Evolutionary conservation across 495 filamentous ascomycete species (phyloP).

Genomic region (Tetracladium setigerum): DNA sequence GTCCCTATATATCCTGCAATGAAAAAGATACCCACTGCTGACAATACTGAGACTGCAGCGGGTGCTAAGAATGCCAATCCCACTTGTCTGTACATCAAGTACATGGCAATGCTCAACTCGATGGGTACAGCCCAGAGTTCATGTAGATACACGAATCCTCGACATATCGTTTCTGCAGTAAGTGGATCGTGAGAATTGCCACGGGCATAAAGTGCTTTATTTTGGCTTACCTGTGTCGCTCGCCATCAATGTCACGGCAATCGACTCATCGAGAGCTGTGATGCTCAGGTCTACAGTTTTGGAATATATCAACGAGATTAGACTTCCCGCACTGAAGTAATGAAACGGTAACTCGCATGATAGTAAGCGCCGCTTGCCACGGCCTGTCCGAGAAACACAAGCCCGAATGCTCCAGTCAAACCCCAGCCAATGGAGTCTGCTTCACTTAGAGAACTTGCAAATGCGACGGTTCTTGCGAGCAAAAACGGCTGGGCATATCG

Average conservation of each 20-base stretch:
- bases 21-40: slow-evolving; percentile 37
- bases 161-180: slow-evolving; percentile 25
- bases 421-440: slow-evolving; percentile 40
- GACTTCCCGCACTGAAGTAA: slow-evolving; percentile 40
- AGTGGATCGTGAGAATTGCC: no score
- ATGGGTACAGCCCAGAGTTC: slow-evolving; percentile 43
- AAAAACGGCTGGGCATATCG: slow-evolving; percentile 59
- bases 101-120: slow-evolving; percentile 22
- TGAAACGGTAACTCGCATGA: slow-evolving; percentile 38
- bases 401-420: slow-evolving; percentile 54
- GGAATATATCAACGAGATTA: slow-evolving; percentile 49
- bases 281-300: slow-evolving; percentile 41
- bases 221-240: slow-evolving; percentile 31
- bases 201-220: slow-evolving; percentile 14
- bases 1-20: slow-evolving; percentile 35
- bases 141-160: slow-evolving; percentile 41
- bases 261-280: slow-evolving; percentile 40
- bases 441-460: slow-evolving; percentile 36
- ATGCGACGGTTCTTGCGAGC: slow-evolving; percentile 44
- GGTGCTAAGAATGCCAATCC: slow-evolving; percentile 18
- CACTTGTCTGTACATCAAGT: slow-evolving; percentile 19
- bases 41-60: slow-evolving; percentile 35
- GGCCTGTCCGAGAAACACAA: slow-evolving; percentile 51
- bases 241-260: slow-evolving; percentile 52
- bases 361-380: slow-evolving; percentile 36